These are phyloP conservation scores for Epichloe scottii DNA, from an alignment of 2,329 filamentous ascomycete genomes.

Conservation along the genomic window DNA sequence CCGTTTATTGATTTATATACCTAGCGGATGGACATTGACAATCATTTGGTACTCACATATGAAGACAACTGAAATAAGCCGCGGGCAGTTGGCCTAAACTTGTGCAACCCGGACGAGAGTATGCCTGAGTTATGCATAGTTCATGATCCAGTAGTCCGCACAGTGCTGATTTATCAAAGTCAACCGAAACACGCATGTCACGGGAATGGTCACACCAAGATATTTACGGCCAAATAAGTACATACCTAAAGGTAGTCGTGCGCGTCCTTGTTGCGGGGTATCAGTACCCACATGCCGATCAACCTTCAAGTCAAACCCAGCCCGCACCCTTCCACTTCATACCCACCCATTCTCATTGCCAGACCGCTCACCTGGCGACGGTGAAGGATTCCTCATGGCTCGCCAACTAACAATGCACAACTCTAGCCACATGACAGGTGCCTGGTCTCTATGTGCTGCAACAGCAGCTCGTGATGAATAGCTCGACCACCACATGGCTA, in stretches of 20 bases:
- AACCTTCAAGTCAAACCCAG: not conserved
- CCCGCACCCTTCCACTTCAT: not conserved
- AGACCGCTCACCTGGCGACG: not conserved
- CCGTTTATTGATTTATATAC: no score
- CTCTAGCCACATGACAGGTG: not conserved
- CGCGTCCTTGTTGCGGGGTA: not conserved
- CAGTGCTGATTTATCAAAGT: no score
- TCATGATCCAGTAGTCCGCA: no score
- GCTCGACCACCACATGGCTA: no score
- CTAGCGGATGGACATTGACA: no score
- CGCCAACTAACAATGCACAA: not conserved
- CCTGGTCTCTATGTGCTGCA: not conserved
- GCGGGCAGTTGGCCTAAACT: no score
- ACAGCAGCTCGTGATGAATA: not conserved
- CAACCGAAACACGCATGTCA: no score
- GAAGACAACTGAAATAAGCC: no score
- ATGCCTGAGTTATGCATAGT: no score
- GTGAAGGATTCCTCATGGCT: not conserved
- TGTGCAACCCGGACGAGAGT: no score
- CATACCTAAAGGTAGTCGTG: conserved; percentile 6
- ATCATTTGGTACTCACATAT: no score
- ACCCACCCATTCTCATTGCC: not conserved
- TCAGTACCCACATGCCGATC: not conserved
- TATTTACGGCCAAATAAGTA: not conserved
- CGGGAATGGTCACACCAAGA: no score